Evolutionary conservation across 2,329 filamentous ascomycete genomes (phyloP), one percentile per base, ranked within the genome.

Genomic region (Raffaelea ambrosiae): DNA sequence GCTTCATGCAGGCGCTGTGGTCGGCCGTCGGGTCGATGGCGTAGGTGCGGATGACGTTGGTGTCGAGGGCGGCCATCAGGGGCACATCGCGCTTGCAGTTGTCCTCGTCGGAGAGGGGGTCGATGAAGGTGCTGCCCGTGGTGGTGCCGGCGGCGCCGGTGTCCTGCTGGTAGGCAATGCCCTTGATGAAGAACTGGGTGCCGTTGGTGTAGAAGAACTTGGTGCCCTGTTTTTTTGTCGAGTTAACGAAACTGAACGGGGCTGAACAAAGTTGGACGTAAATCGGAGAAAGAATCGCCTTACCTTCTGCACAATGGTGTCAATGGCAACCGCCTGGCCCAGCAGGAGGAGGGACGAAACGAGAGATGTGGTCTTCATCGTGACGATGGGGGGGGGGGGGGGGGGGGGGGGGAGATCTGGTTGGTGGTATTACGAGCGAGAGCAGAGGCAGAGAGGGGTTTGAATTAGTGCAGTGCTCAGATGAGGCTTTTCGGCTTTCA

Each of bases 41-140:
- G 66, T 98, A 98, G 48, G 93, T 90, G 67, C 93, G 91, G 66
- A 98, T 91, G 59, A 83, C 82, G 72, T 98, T 98, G 68, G 89
- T 95, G 54, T 81, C 76, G 52, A 96, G 78, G 65, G 88, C 72
- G 63, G 77, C 65, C 56, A 98, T 76, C 59, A 86, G 79, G 42
- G 88, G 88, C 43, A 98, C 79, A 64, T 98, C 93, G 59, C 91
- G 87, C 65, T 79, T 77, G 77, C 93, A 97, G 57, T 70, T 66
- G 31, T 71, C 68, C 49, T 70, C 67, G 61, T 95, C 81, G 57
- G 88, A 76, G 38, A 98, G 80, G 50, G 93, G 91, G 63, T 98
- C 93, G 54, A 73, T 77, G 73, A 90, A 97, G 53, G 73, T 73
- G 48, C 66, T 63, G 50, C 61, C 63, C 47, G 64, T 65, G 35